phyloP scores from a whole-genome alignment of 768 basidiomycete species.

The Lyophyllum shimeji region DNA sequence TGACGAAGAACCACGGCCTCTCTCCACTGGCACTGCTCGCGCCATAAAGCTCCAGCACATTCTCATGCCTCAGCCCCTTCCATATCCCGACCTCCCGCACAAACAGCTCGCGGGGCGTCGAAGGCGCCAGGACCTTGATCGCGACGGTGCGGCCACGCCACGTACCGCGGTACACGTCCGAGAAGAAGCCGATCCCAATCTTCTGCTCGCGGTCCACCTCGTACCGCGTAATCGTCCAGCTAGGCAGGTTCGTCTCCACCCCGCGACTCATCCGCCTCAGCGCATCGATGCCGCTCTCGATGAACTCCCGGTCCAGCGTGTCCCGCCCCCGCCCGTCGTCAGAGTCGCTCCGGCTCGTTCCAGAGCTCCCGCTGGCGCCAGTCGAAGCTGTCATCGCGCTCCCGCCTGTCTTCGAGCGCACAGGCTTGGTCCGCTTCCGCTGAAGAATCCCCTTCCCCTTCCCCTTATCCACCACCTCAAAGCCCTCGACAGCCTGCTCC shows the following conservation, averaged over 20 bases:
- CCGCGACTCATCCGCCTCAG: constrained; percentile 58
- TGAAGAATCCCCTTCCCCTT: neutral
- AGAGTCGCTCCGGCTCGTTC: neutral
- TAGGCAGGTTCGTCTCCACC: constrained; percentile 46
- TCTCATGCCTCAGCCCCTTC: constrained; percentile 65
- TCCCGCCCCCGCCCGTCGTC: constrained; percentile 26
- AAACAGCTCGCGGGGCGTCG: constrained; percentile 64
- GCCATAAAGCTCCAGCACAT: constrained; percentile 74
- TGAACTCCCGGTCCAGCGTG: constrained; percentile 66
- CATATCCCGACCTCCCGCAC: constrained; percentile 70
- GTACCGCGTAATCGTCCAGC: constrained; percentile 79
- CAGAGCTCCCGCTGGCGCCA: neutral
- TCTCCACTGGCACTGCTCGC: constrained; percentile 72
- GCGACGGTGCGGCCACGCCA: constrained; percentile 71
- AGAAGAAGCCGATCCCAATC: constrained; percentile 75
- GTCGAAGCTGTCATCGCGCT: neutral
- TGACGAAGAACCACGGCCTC: constrained; percentile 79
- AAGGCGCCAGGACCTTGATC: constrained; percentile 68
- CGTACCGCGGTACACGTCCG: constrained; percentile 72
- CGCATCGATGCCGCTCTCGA: constrained; percentile 72
- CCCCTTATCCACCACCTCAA: neutral
- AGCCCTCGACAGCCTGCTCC: neutral
- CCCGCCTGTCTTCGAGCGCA: neutral
- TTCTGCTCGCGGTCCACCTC: constrained; percentile 72
- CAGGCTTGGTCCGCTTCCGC: neutral